These are phyloP conservation scores for Clathrus columnatus DNA, from an alignment of 768 basidiomycete genomes.

Conservation along the genomic window DNA sequence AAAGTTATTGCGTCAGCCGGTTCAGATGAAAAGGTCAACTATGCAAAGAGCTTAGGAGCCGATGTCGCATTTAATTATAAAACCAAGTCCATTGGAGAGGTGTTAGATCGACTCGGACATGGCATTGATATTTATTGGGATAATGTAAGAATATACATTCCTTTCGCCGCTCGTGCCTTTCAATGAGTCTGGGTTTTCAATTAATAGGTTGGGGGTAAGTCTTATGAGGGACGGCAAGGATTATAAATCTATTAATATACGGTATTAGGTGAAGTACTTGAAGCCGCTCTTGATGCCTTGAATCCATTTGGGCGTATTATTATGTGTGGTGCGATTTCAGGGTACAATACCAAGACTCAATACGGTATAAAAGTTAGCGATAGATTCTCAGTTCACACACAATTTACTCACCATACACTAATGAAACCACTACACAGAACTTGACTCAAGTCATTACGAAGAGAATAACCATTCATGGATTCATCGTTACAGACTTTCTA, in stretches of 20 bases:
- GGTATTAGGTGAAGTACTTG: conserved; percentile 33
- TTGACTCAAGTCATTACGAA: conserved; percentile 32
- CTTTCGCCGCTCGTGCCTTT: background rate
- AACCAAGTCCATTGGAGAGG: conserved; percentile 20
- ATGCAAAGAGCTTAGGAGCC: conserved; percentile 25
- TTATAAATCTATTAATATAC: background rate
- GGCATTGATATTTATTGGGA: conserved; percentile 19
- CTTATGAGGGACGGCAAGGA: too few relatives aligned
- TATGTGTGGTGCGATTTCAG: conserved; percentile 24
- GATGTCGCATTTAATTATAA: conserved; percentile 32
- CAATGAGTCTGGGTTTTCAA: background rate
- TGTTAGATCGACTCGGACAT: conserved; percentile 28
- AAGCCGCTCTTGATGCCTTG: conserved; percentile 38
- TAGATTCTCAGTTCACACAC: background rate
- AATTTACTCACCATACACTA: conserved; percentile 21
- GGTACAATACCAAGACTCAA: conserved; percentile 22
- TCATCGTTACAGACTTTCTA: conserved; percentile 30
- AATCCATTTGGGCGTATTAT: conserved; percentile 5
- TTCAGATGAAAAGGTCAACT: conserved; percentile 32
- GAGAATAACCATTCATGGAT: conserved; percentile 37
- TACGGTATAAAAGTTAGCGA: conserved; percentile 16
- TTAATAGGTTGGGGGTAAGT: conserved; percentile 24
- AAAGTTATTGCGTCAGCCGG: conserved; percentile 36
- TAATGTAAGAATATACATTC: background rate
- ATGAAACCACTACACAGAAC: conserved; percentile 27